Evolutionary conservation across 345 rosid species (phyloP), one percentile per base, ranked within the genome.

Genomic region (Theobroma cacao): DNA sequence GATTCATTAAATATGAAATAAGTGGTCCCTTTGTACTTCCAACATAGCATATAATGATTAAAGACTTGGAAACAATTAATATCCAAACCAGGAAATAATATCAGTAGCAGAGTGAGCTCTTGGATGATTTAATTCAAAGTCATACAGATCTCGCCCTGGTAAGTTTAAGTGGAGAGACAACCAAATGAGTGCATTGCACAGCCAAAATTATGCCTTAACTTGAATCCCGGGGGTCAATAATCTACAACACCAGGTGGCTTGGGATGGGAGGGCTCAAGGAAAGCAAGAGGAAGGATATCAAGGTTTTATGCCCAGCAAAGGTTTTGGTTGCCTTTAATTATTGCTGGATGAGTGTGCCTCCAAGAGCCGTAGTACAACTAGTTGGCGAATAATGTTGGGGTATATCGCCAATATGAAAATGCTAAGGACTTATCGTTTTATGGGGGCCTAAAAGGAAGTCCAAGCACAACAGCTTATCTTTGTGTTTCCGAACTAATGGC

Each of bases 281-380:
- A 34, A 62, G 67, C 67, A 31, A 31, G 67, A 62, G 62, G 62
- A 58, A 59, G 31, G 47, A 12, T 20, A 11, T 40, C 30, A 40
- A 10, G 24, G 41, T 7, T 33, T 63, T 11, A 52, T 15, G 38
- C 20, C 38, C 38, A 34, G 47, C 45, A 64, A 9, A 13, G 69
- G 9, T 64, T 34, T 64, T 34, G 62, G 2, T 52, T 53, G 45
- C 18, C 47, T 72, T 33, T 2, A 33, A 33, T 50, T 52, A 33
- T 31, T 72, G 75, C 62, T 53, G 47, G 33, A 72, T 72, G 75
- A 72, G 45, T 72, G 62, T 52, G 75, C 33, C 22, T 52, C 75
- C 75, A 72, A 72, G 75, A 72, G 75, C 75, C 47, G 15, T 20
- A 52, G 31, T 71, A 43, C 75, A 71, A 50, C 40, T 31, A 18